Evolutionary conservation across 345 rosid species (phyloP).

Genomic region (Eucalyptus regnans): DNA sequence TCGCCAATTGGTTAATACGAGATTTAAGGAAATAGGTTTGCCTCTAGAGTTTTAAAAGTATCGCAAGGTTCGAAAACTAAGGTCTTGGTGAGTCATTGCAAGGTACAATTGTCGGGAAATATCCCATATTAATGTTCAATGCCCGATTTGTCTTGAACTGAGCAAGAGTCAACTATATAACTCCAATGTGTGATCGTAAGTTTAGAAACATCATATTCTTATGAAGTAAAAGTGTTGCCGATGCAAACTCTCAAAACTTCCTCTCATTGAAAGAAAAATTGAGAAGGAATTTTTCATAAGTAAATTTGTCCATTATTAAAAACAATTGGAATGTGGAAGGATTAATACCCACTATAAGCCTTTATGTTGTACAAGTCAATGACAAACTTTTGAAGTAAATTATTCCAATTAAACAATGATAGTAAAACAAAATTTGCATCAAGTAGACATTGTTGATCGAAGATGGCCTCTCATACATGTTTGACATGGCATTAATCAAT

Average conservation of each 20-base stretch:
- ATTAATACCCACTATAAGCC: neutral
- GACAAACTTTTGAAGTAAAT: neutral
- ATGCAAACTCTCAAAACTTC: neutral
- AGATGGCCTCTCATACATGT: neutral
- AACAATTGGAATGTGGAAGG: neutral
- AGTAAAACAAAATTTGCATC: neutral
- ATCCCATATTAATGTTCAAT: no score
- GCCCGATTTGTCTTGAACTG: neutral
- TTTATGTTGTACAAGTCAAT: neutral
- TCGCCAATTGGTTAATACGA: neutral
- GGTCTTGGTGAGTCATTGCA: neutral
- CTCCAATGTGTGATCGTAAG: neutral
- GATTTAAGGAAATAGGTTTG: neutral
- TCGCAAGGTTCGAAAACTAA: neutral
- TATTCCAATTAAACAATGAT: neutral
- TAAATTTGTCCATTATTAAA: neutral
- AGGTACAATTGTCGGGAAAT: neutral
- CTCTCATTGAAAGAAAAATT: neutral
- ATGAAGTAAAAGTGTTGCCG: neutral
- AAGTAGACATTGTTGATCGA: neutral
- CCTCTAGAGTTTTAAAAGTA: neutral
- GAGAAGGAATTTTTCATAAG: neutral
- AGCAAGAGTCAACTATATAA: neutral
- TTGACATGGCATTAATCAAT: neutral
- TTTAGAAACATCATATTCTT: no score